Conservation (phyloP, 495 filamentous ascomycete genomes). For the Xylaria cubensis region DNA sequence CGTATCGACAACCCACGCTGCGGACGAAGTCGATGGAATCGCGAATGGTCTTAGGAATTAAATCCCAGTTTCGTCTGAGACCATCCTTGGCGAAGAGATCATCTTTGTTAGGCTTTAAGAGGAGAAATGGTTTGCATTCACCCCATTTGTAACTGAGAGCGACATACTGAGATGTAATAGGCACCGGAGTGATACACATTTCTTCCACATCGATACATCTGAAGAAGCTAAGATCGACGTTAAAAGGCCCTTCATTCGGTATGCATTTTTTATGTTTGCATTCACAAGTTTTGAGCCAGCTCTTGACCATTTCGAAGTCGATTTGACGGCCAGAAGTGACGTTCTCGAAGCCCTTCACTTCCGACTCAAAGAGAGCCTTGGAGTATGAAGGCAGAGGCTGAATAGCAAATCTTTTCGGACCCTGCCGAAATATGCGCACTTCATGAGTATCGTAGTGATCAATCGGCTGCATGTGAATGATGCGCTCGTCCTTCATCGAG, state of each 20-base stretch:
- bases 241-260: slow-evolving; percentile 14
- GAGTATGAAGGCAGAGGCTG: slow-evolving; percentile 27
- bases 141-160: slow-evolving; percentile 48
- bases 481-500: slow-evolving; percentile 26
- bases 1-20: slow-evolving; percentile 35
- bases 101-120: slow-evolving; percentile 30
- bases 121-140: slow-evolving; percentile 30
- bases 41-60: slow-evolving; percentile 35
- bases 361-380: slow-evolving; percentile 20
- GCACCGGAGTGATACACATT: slow-evolving; percentile 30
- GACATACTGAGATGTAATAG: slow-evolving; percentile 32
- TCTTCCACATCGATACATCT: slow-evolving; percentile 38
- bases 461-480: slow-evolving; percentile 25
- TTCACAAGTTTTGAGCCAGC: slow-evolving; percentile 23
- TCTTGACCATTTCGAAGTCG: slow-evolving; percentile 20
- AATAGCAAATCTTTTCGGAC: slow-evolving; percentile 16
- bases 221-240: slow-evolving; percentile 29
- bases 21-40: slow-evolving; percentile 39
- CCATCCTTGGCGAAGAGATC: slow-evolving; percentile 23
- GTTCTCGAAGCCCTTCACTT: slow-evolving; percentile 20
- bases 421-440: slow-evolving; percentile 22
- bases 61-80: slow-evolving; percentile 18
- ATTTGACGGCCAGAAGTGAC: slow-evolving; percentile 11
- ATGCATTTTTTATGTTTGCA: slow-evolving; percentile 13
- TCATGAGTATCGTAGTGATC: slow-evolving; percentile 26